Conservation (phyloP, 2,329 filamentous ascomycete genomes). For the Sporothrix luriei region DNA sequence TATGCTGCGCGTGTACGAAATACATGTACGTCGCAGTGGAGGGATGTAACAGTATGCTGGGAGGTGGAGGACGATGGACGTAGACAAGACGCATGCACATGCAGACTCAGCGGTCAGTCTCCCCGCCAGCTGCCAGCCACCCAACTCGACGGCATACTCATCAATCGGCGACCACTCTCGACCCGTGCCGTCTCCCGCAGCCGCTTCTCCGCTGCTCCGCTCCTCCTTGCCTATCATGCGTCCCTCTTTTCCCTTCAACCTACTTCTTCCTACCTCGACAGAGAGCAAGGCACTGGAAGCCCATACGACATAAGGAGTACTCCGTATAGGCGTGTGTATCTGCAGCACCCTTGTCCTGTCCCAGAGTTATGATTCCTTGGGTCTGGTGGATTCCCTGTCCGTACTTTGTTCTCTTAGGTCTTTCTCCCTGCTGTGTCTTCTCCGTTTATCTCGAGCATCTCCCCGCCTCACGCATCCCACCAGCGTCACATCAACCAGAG, state of each 20-base stretch:
- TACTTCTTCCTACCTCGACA: not conserved
- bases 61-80: not conserved
- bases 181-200: not conserved
- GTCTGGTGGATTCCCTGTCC: not conserved
- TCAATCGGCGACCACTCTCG: not conserved
- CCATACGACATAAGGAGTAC: too few relatives aligned
- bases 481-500: constrained; percentile 13
- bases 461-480: not conserved
- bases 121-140: constrained; percentile 3
- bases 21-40: too few relatives aligned
- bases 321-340: too few relatives aligned
- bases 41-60: not conserved
- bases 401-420: not conserved
- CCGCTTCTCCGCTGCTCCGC: constrained; percentile 13
- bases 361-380: not conserved
- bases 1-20: not conserved
- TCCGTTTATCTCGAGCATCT: not conserved
- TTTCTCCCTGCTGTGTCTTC: not conserved
- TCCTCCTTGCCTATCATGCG: not conserved
- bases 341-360: not conserved
- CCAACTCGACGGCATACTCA: too few relatives aligned
- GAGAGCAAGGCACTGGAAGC: too few relatives aligned
- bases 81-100: not conserved
- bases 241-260: not conserved
- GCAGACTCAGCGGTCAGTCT: not conserved